Evolutionary conservation across 306 rosid genomes (phyloP), one percentile per base, ranked within the genome.

Genomic region (Leucaena leucocephala): DNA sequence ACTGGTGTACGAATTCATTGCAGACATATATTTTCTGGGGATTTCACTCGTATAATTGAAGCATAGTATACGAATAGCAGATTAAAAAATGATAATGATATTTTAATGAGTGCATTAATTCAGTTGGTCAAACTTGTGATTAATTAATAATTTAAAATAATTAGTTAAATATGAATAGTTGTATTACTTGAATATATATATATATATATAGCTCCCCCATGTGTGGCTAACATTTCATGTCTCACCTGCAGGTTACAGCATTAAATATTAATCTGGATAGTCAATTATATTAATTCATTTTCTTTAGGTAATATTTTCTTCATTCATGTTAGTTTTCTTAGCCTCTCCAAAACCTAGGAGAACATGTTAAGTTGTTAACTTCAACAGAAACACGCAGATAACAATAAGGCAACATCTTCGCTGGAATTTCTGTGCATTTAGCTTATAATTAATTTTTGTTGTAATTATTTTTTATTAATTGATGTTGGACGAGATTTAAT

Each of bases 21-120:
- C 17, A 17, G 17, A 16, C 10, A 52, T 22, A 16, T 50, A 50
- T 71, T 27, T 27, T 27, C 27, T 27, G 27, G 27, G 0, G 27
- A 45, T 57, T 44, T 9, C 68, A 1, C 46, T 71, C 46, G 52
- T 27, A 27, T 66, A 71, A 71, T 42, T 55, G 77, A 55, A 72
- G 73, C 44, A 71, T 58, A 34, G 38, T 19, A 48, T 38, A 4
- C 61, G 10, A 0, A 54, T 42, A 12, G 38, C 36, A 42, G 0
- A n/a, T 58, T 57, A 78, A 73, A 77, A 11, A 27, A 48, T 21
- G n/a, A 67, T 39, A 16, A 40, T 39, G 21, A 16, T 82, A 17
- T 58, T 33, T 36, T 17, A 27, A 17, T 50, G 21, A 16, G 35
- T 80, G 84, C 66, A 79, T 54, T 55, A n/a, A 55, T 55, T 71